These are phyloP conservation scores for Naegleria lovaniensis DNA, from an alignment of 208 protist genomes.

Conservation along the genomic window DNA sequence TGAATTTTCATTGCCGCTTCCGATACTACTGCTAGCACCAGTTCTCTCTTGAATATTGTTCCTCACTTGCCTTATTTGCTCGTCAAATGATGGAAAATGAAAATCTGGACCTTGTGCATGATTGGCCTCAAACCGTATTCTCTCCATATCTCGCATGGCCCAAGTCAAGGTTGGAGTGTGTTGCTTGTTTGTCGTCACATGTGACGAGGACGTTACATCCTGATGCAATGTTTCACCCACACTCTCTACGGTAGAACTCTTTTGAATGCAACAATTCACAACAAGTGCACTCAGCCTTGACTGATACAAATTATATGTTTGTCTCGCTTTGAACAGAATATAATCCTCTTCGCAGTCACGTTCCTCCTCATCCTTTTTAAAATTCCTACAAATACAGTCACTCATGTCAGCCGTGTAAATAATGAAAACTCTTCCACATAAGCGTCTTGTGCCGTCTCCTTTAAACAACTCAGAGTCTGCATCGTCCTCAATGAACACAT, in stretches of 20 bases:
- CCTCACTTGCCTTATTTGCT: not conserved
- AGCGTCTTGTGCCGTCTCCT: not conserved
- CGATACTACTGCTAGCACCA: no score
- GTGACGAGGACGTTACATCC: not conserved
- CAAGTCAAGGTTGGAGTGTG: not conserved
- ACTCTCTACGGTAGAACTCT: not conserved
- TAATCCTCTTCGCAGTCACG: not conserved
- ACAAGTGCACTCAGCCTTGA: not conserved
- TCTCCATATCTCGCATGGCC: not conserved
- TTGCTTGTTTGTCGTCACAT: no score
- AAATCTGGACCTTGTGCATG: not conserved
- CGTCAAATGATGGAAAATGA: not conserved
- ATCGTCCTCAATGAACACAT: not conserved
- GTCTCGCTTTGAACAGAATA: not conserved
- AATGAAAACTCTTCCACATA: not conserved
- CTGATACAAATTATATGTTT: not conserved
- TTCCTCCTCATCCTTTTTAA: not conserved
- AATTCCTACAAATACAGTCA: not conserved
- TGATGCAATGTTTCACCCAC: not conserved
- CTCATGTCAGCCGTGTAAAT: not conserved
- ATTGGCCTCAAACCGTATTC: not conserved
- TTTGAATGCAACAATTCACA: not conserved
- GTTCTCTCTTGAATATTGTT: not conserved
- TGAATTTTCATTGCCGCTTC: no score
- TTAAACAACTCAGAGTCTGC: not conserved